Base-by-base conservation (phyloP, 75 land plant genomes). In the Picea glauca region DNA sequence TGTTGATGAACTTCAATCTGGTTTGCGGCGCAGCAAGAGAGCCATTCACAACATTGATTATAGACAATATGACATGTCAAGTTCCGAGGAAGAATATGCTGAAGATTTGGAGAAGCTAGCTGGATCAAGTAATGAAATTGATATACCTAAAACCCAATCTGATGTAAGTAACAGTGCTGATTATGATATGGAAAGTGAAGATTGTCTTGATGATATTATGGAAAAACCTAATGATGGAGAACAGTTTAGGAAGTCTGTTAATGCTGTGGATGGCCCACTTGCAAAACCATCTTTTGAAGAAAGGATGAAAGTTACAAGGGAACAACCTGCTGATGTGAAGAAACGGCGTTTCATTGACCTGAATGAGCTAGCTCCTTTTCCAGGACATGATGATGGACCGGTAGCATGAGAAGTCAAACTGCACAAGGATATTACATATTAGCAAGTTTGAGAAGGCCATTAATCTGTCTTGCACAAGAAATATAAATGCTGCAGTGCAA, bases 21-120 rank as follows among this genome's bases (percentile, higher is more conserved):
- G 93, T 59, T 84, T 88, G 11, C 88, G 93, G 32, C 87, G 99
- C 3, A 97, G 98, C 81, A 88, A 89, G 70, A 90, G 98, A 77
- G 81, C 96, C 21, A 88, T 84, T 20, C 82, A 85, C 57, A 85
- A 75, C 40, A 85, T 93, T n/a, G 82, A 91, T 77, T 90, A 93
- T 70, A 77, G 90, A 21, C 86, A 87, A 20, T 90, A 86, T 80
- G 99, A 91, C 8, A 23, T 87, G 13, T 91, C 92, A 33, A 98
- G 93, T 20, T 85, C 86, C 15, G 98, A 92, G 21, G 84, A 78
- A 12, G 92, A 91, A 32, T 79, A 85, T 21, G 38, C 50, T 5
- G 76, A 30, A 43, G 85, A 83, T 68, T 62, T 65, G 5, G 83
- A 84, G 66, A 91, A 85, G 57, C 72, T 75, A 57, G 54, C 21